These are phyloP conservation scores for Diplodia mutila DNA, from an alignment of 2,329 filamentous ascomycete species.

Conservation along the genomic window DNA sequence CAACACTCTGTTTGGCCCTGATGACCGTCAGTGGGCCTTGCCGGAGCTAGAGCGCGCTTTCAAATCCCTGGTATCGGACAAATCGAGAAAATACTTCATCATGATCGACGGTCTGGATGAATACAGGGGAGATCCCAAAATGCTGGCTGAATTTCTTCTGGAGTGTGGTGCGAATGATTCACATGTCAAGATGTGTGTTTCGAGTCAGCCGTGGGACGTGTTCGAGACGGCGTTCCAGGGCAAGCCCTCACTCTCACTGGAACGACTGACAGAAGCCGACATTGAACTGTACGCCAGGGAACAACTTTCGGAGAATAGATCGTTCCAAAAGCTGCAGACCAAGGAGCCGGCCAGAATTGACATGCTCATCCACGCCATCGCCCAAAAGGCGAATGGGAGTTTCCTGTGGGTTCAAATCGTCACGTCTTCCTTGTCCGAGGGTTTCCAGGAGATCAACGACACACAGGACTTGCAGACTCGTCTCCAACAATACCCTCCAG, in stretches of 20 bases:
- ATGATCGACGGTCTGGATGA: conserved; percentile 28
- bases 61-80: background rate
- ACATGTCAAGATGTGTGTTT: conserved; percentile 20
- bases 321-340: conserved; percentile 11
- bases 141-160: background rate
- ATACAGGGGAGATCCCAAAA: background rate
- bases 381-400: conserved; percentile 28
- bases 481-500: conserved; percentile 27
- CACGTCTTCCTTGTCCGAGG: conserved; percentile 27
- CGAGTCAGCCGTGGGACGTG: conserved; percentile 1
- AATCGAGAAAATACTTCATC: conserved; percentile 10
- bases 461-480: conserved; percentile 25
- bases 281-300: conserved; percentile 15
- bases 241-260: conserved; percentile 19
- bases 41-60: conserved; percentile 10
- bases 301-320: background rate
- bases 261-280: conserved; percentile 25
- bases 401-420: conserved; percentile 34
- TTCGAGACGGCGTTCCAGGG: conserved; percentile 14
- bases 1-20: background rate
- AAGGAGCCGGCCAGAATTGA: background rate
- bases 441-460: conserved; percentile 27
- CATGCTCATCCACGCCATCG: conserved; percentile 21
- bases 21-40: background rate
- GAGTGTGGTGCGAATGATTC: background rate